phyloP scores from a whole-genome alignment of 768 basidiomycete genomes.

The Arthromyces matolae region DNA sequence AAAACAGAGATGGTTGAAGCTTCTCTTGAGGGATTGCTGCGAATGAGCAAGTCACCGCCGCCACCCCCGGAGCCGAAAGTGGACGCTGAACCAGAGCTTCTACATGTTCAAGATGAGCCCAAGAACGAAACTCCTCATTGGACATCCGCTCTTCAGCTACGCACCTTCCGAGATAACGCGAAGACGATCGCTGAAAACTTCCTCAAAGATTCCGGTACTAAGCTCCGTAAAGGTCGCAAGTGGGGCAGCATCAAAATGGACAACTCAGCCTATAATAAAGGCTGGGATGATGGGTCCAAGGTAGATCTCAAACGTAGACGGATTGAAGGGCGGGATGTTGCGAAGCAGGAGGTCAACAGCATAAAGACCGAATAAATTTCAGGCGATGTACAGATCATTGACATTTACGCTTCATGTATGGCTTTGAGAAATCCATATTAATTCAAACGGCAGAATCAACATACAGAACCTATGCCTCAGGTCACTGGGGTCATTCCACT shows the following conservation, averaged over 20 bases:
- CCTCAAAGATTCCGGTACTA: neutral
- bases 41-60: neutral
- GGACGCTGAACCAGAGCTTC: neutral
- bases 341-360: neutral
- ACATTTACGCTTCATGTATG: neutral
- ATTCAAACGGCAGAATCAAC: neutral
- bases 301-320: slow-evolving; percentile 6
- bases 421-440: neutral
- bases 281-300: slow-evolving; percentile 5
- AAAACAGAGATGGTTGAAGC: neutral
- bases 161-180: slow-evolving; percentile 7
- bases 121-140: neutral
- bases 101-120: neutral
- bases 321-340: slow-evolving; percentile 1
- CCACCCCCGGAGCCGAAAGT: neutral
- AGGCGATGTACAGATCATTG: too few relatives aligned
- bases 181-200: slow-evolving; percentile 6
- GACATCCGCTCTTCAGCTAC: slow-evolving; percentile 7
- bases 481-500: slow-evolving; percentile 26
- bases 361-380: neutral
- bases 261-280: slow-evolving; percentile 1
- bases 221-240: neutral
- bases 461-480: neutral
- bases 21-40: too few relatives aligned
- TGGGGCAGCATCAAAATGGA: neutral